phyloP scores from a whole-genome alignment of 768 basidiomycete species.

The Russula earlei region DNA sequence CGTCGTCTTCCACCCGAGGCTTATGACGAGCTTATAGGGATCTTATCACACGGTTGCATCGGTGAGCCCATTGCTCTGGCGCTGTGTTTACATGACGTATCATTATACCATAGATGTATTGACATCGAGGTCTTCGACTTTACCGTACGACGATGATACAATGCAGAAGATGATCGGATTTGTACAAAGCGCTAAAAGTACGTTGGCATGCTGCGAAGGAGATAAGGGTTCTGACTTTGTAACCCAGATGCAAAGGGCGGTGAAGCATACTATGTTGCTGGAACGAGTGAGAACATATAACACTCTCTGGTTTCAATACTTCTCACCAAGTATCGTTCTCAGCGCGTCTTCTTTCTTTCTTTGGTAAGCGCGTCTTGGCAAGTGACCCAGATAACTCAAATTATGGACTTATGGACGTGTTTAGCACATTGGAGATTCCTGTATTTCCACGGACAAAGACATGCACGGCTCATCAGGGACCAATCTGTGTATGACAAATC shows the following conservation, averaged over 20 bases:
- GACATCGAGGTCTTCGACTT: slow-evolving; percentile 11
- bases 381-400: background rate
- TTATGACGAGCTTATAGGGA: slow-evolving; percentile 30
- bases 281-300: background rate
- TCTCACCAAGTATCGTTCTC: background rate
- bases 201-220: background rate
- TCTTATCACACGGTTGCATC: slow-evolving; percentile 31
- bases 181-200: slow-evolving; percentile 6
- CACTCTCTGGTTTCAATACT: background rate
- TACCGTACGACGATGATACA: slow-evolving; percentile 5
- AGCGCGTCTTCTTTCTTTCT: slow-evolving; percentile 11
- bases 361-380: background rate
- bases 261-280: background rate
- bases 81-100: background rate
- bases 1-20: slow-evolving; percentile 2
- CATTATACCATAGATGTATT: background rate
- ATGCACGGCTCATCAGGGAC: slow-evolving; percentile 1
- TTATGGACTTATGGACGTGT: background rate
- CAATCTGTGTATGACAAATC: background rate
- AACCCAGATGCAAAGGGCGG: background rate
- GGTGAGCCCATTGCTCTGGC: slow-evolving; percentile 23
- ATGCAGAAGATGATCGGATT: slow-evolving; percentile 8
- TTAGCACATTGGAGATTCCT: slow-evolving; percentile 13
- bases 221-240: background rate
- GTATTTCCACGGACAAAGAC: slow-evolving; percentile 10